Evolutionary conservation across 352 stramenopile genomes (phyloP), one percentile per base, ranked within the genome.

Genomic region (Globisporangium irregulare): DNA sequence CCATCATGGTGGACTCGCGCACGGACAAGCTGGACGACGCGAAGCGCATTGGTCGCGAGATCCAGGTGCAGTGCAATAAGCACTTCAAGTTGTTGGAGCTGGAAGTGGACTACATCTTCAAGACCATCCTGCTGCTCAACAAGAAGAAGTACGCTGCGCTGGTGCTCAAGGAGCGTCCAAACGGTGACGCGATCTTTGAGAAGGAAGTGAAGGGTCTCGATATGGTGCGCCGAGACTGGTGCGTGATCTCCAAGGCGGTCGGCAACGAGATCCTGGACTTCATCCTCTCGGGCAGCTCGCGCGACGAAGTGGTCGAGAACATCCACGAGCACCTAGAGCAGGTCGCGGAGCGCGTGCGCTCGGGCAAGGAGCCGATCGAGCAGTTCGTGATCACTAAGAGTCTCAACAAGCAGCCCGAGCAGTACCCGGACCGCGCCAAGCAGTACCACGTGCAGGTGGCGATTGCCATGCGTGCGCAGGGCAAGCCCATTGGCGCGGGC

Each of bases 61-160:
- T 99, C 25, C 99, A 99, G 73, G 74, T 87, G 36, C 97, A 99
- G 78, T 98, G 99, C 72, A 99, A 99, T 84, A 99, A 99, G 74
- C 93, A 98, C 36, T 99, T 99, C 78, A 97, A 92, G 67, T 92
- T 98, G 48, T 76, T 99, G n/a, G 97, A 99, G 80, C 90, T 99
- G 27, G 98, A 99, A 77, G 93, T 99, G 32, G 98, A 99, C 79
- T 98, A 98, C 74, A 97, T 99, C 59, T 99, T 99, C 79, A 98
- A 98, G 76, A 94, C 87, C 7, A 99, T 99, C 85, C 81, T 99
- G 53, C 86, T 99, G 54, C 89, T 99, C 32, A 99, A 99, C 82
- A 99, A 99, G 82, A 99, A 99, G 79, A 99, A 99, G 78, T 99
- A 99, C 76, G 98, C 98, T 1, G 98, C 98, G 29, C 77, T 99